Conservation (phyloP, 2,329 filamentous ascomycete species). For the Fusarium sp. region DNA sequence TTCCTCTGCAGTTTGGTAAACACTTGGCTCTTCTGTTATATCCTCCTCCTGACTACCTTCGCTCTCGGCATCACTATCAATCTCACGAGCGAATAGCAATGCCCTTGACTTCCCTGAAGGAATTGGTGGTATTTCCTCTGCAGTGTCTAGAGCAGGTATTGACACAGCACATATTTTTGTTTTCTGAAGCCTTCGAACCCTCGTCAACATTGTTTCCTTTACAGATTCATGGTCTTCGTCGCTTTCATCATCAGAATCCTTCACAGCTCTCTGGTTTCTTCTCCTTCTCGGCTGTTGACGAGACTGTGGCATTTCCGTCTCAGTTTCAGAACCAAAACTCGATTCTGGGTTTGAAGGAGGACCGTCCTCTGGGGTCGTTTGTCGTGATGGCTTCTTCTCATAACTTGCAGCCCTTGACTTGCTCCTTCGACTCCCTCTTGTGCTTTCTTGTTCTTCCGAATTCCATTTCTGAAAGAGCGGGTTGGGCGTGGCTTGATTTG, state of each 20-base stretch:
- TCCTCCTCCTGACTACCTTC: constrained; percentile 15
- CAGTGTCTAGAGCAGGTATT: neutral
- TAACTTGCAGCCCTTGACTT: constrained; percentile 2
- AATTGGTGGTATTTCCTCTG: neutral
- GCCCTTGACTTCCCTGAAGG: constrained; percentile 16
- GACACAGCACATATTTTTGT: neutral
- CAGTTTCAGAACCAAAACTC: constrained; percentile 2
- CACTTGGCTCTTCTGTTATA: constrained; percentile 40
- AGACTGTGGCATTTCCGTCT: constrained; percentile 19
- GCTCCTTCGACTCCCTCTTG: neutral
- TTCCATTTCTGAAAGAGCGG: constrained; percentile 52
- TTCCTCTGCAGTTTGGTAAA: constrained; percentile 44
- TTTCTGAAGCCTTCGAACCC: constrained; percentile 37
- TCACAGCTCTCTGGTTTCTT: constrained; percentile 19
- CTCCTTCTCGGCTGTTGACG: constrained; percentile 18
- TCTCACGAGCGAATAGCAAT: constrained; percentile 19
- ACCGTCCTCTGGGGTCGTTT: constrained; percentile 1
- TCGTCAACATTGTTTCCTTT: constrained; percentile 35
- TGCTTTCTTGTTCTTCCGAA: constrained; percentile 35
- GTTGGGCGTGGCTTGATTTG: constrained; percentile 42
- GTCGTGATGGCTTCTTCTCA: constrained; percentile 7
- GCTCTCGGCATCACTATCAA: constrained; percentile 20
- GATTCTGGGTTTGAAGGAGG: neutral
- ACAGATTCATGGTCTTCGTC: constrained; percentile 18
- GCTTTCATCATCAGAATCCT: constrained; percentile 40